Evolutionary conservation across 2,329 filamentous ascomycete species (phyloP).

Genomic region (Pyrenochaeta sp.): DNA sequence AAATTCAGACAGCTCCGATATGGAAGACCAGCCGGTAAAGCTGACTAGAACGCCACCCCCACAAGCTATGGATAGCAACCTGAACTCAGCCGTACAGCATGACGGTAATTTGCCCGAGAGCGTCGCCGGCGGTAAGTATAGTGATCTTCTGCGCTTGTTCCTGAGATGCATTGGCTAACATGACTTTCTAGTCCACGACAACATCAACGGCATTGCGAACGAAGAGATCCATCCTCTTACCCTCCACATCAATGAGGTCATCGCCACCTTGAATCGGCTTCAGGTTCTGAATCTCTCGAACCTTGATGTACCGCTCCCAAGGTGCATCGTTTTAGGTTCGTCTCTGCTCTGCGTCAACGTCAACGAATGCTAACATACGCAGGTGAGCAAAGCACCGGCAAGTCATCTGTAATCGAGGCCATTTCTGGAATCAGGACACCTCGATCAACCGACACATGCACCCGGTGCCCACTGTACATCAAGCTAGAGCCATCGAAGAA

Average conservation of each 20-base stretch:
- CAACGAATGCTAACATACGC: background rate
- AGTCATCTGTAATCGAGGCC: constrained; percentile 67
- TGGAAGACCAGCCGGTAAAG: too few species aligned
- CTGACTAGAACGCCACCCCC: too few species aligned
- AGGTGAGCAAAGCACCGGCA: constrained; percentile 80
- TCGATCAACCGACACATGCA: constrained; percentile 75
- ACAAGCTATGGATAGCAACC: too few species aligned
- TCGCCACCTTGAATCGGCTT: constrained; percentile 69
- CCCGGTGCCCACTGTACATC: constrained; percentile 81
- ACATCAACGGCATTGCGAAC: background rate
- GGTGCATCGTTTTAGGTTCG: constrained; percentile 78
- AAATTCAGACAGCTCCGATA: too few species aligned
- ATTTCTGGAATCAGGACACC: constrained; percentile 73
- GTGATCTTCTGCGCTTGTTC: too few species aligned
- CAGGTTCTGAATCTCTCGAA: constrained; percentile 76
- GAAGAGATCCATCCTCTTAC: constrained; percentile 56
- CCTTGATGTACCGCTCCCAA: constrained; percentile 71
- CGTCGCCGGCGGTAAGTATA: too few species aligned
- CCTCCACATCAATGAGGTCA: constrained; percentile 68
- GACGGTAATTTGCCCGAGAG: too few species aligned
- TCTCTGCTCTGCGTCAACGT: background rate
- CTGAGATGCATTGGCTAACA: too few species aligned
- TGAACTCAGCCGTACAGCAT: too few species aligned
- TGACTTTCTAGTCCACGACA: too few species aligned
- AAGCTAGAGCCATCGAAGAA: constrained; percentile 66